Percentiles rank a stretch among this genome's conserved stretches.
Conservation (phyloP, 352 stramenopile genomes). For the Phytophthora pini region DNA sequence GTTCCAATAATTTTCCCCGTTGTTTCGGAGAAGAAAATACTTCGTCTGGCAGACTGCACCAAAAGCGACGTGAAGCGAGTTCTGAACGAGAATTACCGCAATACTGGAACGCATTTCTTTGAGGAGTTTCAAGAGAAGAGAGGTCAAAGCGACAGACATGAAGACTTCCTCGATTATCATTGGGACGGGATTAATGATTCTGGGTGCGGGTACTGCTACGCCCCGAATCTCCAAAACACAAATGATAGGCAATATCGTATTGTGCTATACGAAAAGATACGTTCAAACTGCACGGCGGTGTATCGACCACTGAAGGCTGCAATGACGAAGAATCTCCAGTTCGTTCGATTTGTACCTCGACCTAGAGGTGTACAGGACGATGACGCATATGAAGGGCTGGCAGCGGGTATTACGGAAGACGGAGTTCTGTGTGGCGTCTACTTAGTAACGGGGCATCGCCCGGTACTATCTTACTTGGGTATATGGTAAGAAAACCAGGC, state of each 20-base stretch:
- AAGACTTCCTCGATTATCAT: neutral
- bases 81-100: neutral
- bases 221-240: too few species aligned
- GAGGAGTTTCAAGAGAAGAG: neutral
- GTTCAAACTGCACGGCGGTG: neutral
- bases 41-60: neutral
- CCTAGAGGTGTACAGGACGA: neutral
- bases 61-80: neutral
- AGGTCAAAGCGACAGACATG: neutral
- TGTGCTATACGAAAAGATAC: neutral
- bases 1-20: slow-evolving; percentile 5
- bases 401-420: neutral
- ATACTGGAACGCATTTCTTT: slow-evolving; percentile 3
- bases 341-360: neutral
- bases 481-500: too few species aligned
- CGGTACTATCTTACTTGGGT: too few species aligned
- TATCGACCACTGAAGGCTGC: neutral
- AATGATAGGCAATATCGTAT: too few species aligned
- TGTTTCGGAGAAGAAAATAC: neutral
- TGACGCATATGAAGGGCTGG: neutral
- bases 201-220: neutral
- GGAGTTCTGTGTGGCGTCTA: neutral
- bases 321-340: neutral
- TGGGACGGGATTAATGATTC: neutral
- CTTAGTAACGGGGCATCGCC: neutral